Evolutionary conservation across 2,329 filamentous ascomycete genomes (phyloP).

Genomic region (Cladosporium sphaerospermum): DNA sequence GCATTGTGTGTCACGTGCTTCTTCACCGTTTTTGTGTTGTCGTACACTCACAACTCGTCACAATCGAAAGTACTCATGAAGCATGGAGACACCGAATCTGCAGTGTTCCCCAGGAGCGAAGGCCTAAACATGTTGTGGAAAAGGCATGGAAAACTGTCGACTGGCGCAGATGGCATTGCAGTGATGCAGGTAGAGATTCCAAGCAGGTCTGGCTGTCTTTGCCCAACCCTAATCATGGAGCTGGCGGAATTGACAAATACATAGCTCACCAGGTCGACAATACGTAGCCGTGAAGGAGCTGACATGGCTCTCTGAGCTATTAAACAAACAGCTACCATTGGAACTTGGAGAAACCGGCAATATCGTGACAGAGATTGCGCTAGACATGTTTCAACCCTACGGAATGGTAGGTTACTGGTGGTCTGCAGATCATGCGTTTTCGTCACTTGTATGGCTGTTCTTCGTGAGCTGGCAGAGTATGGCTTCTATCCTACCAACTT

Average conservation of each 20-base stretch:
- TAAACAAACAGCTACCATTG: not conserved
- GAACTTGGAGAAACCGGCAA: not conserved
- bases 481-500: not conserved
- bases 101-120: not conserved
- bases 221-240: not conserved
- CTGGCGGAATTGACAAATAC: not conserved
- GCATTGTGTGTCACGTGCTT: not conserved
- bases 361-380: too few species aligned
- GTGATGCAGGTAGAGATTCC: not conserved
- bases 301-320: not conserved
- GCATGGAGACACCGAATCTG: not conserved
- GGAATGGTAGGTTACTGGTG: constrained; percentile 1
- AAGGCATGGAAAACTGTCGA: too few species aligned
- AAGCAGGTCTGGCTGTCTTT: not conserved
- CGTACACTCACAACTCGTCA: not conserved
- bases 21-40: not conserved
- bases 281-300: not conserved
- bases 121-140: too few species aligned
- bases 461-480: constrained; percentile 10
- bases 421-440: constrained; percentile 1
- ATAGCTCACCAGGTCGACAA: not conserved
- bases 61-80: not conserved
- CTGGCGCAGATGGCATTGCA: not conserved
- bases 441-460: not conserved
- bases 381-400: too few species aligned